Percentiles rank a stretch among this genome's conserved stretches.
Conservation (phyloP, 106 monocot genomes). For the Dendrobium officinale region DNA sequence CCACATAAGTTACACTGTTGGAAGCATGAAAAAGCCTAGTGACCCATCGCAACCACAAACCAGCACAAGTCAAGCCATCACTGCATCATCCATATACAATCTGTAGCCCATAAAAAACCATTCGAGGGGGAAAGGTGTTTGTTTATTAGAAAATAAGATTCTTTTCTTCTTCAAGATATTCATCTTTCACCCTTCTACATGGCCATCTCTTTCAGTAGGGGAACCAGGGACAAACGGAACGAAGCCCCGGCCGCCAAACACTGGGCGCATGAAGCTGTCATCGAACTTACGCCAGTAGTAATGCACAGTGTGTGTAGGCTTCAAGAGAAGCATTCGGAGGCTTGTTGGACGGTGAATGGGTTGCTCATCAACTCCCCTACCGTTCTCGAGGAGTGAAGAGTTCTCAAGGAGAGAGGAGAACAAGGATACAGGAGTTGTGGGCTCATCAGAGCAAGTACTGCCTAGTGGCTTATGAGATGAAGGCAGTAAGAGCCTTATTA, state of each 20-base stretch:
- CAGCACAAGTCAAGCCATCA: background rate
- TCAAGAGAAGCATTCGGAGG: slow-evolving; percentile 73
- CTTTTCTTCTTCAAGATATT: background rate
- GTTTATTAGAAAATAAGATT: background rate
- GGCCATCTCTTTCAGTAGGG: slow-evolving; percentile 52
- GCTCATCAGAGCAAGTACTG: slow-evolving; percentile 47
- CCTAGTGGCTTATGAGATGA: background rate
- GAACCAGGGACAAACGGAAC: slow-evolving; percentile 76
- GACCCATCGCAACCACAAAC: background rate
- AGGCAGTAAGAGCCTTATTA: slow-evolving; percentile 59
- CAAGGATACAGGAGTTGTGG: slow-evolving; percentile 47
- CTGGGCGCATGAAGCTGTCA: slow-evolving; percentile 68
- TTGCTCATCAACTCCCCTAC: background rate
- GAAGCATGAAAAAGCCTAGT: background rate
- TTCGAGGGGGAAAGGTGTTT: background rate
- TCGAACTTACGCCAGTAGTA: slow-evolving; percentile 93
- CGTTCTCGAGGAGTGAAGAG: slow-evolving; percentile 5
- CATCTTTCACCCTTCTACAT: slow-evolving; percentile 11
- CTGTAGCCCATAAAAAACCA: background rate
- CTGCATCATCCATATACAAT: background rate
- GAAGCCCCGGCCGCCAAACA: slow-evolving; percentile 89
- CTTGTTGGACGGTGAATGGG: slow-evolving; percentile 38
- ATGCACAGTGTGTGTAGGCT: slow-evolving; percentile 66
- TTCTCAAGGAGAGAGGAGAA: slow-evolving; percentile 41
- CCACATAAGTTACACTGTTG: background rate